Percentiles rank a stretch among this genome's conserved stretches.
Conservation (phyloP, 139 green algal species). For the Chlamydomonas eustigma region DNA sequence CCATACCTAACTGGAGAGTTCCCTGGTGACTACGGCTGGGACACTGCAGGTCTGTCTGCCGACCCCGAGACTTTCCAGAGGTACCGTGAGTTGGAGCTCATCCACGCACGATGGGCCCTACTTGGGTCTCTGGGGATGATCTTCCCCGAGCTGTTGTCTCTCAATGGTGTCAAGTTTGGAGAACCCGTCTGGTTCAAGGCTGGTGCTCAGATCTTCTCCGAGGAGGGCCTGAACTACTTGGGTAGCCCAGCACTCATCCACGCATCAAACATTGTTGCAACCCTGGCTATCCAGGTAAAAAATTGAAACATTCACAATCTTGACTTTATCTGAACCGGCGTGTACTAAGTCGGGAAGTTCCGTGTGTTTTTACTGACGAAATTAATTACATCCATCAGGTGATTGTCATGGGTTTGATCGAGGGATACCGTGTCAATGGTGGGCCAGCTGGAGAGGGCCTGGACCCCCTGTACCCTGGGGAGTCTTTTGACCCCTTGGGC, state of each 20-base stretch:
- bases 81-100: constrained; percentile 94
- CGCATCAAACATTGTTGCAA: constrained; percentile 89
- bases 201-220: constrained; percentile 80
- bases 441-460: constrained; percentile 54
- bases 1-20: constrained; percentile 83
- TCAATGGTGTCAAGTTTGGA: constrained; percentile 42
- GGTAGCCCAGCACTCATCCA: constrained; percentile 71
- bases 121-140: constrained; percentile 85
- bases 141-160: constrained; percentile 44
- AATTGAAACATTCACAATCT: too few relatives aligned
- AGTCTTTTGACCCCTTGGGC: constrained; percentile 85
- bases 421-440: constrained; percentile 74
- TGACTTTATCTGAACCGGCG: too few relatives aligned
- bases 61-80: constrained; percentile 72
- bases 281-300: constrained; percentile 73
- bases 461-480: constrained; percentile 60
- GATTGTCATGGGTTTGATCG: constrained; percentile 67
- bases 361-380: too few relatives aligned
- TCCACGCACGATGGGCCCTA: constrained; percentile 75
- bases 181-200: constrained; percentile 91
- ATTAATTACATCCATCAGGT: constrained; percentile 65
- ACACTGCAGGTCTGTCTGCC: constrained; percentile 89
- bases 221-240: constrained; percentile 78
- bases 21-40: constrained; percentile 87
- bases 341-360: too few relatives aligned